Conservation (phyloP, 2,329 filamentous ascomycete genomes). For the Fusarium tricinctum region DNA sequence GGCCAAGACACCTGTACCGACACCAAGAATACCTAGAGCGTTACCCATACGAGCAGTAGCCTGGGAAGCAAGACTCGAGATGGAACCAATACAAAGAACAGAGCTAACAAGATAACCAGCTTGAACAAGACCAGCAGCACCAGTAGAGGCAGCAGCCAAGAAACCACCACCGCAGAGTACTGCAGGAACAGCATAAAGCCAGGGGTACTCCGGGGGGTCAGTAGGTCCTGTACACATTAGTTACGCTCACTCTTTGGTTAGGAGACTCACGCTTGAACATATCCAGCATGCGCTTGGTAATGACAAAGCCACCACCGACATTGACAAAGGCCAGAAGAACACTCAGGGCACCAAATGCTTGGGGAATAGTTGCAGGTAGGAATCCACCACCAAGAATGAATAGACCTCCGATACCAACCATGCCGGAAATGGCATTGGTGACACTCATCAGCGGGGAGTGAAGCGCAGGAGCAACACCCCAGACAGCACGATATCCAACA, state of each 20-base stretch:
- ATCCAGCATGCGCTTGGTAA: constrained; percentile 93
- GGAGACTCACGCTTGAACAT: constrained; percentile 79
- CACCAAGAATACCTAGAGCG: constrained; percentile 87
- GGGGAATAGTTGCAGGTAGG: constrained; percentile 82
- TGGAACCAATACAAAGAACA: constrained; percentile 85
- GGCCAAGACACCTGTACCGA: constrained; percentile 84
- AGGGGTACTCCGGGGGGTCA: constrained; percentile 89
- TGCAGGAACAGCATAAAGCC: constrained; percentile 85
- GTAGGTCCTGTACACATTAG: constrained; percentile 71
- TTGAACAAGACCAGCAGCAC: constrained; percentile 86
- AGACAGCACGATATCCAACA: constrained; percentile 89
- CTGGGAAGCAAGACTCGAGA: constrained; percentile 86
- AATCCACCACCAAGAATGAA: constrained; percentile 91
- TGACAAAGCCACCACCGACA: constrained; percentile 88
- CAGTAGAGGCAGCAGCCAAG: constrained; percentile 82
- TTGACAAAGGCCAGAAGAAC: constrained; percentile 91
- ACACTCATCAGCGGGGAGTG: constrained; percentile 94
- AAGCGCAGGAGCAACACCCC: constrained; percentile 86
- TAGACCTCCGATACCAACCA: constrained; percentile 90
- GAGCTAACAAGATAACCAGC: constrained; percentile 90
- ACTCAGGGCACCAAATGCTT: constrained; percentile 81
- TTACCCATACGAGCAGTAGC: constrained; percentile 87
- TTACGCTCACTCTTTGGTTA: accelerated
- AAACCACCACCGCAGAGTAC: constrained; percentile 85
- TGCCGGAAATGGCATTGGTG: constrained; percentile 91